These are phyloP conservation scores for Neocallimastix lanati DNA, from an alignment of 192 early-diverging fungal species.

Conservation along the genomic window DNA sequence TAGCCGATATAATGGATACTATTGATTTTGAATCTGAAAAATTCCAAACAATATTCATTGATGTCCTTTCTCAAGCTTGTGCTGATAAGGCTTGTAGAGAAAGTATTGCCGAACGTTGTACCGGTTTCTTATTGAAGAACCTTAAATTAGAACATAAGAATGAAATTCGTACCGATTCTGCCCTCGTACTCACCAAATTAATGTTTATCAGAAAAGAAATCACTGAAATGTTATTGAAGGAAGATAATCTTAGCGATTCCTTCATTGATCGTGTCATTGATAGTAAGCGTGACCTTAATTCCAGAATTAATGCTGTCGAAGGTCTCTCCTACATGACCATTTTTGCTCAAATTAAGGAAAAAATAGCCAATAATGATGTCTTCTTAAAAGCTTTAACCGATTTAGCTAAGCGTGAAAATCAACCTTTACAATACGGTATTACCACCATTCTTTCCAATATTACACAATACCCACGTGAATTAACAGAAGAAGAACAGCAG, in stretches of 20 bases:
- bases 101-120: conserved; percentile 26
- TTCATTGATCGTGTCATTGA: conserved; percentile 33
- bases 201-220: conserved; percentile 10
- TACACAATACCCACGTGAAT: conserved; percentile 40
- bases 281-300: conserved; percentile 7
- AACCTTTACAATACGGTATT: conserved; percentile 50
- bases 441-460: conserved; percentile 59
- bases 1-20: conserved; percentile 60
- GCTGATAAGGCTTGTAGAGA: conserved; percentile 36
- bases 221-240: conserved; percentile 4
- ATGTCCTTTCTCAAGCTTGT: conserved; percentile 35
- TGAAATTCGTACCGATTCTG: conserved; percentile 26
- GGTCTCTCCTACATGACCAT: conserved; percentile 66
- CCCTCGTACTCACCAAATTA: conserved; percentile 45
- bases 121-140: conserved; percentile 23
- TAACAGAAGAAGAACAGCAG: conserved; percentile 66
- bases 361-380: conserved; percentile 28
- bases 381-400: conserved; percentile 36
- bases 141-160: conserved; percentile 10
- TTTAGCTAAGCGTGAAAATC: conserved; percentile 13
- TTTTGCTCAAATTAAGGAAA: conserved; percentile 46
- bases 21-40: conserved; percentile 51
- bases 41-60: conserved; percentile 46
- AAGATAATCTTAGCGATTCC: conserved; percentile 19
- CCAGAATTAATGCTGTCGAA: conserved; percentile 45